A percentile compares a stretch with the other conserved stretches of the same genome.
These are phyloP conservation scores for Xylariales sp. DNA, from an alignment of 2,329 filamentous ascomycete genomes.

Conservation along the genomic window DNA sequence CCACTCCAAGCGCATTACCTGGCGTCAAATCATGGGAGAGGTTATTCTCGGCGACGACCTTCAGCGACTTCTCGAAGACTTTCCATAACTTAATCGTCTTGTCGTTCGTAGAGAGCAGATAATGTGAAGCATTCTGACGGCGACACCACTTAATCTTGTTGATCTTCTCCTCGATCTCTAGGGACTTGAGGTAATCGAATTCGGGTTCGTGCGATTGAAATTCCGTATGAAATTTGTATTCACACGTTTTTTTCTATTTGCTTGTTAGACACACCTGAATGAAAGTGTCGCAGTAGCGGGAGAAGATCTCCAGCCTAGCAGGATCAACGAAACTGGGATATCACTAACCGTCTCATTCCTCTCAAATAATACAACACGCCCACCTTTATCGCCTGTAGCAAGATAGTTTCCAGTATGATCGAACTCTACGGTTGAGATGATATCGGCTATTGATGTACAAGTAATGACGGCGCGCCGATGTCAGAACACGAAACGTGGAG, in stretches of 20 bases:
- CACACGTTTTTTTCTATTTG: conserved; percentile 97
- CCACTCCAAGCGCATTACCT: conserved; percentile 59
- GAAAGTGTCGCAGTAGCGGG: no score
- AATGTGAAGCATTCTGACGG: conserved; percentile 97
- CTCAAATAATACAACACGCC: conserved; percentile 80
- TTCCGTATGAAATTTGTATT: conserved; percentile 99
- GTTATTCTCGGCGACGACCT: conserved; percentile 98
- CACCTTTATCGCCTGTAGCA: conserved; percentile 86
- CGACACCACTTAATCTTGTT: conserved; percentile 99
- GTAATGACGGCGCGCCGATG: no score
- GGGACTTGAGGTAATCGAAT: conserved; percentile 98
- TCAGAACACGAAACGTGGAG: no score
- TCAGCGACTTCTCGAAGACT: conserved; percentile 98
- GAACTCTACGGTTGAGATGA: conserved; percentile 88
- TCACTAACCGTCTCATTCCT: conserved; percentile 91
- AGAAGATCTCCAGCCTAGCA: no score
- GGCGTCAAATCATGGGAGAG: conserved; percentile 91
- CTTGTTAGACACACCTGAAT: conserved; percentile 1
- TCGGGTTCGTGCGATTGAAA: conserved; percentile 99
- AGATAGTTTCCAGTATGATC: conserved; percentile 88
- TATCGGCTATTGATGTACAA: no score
- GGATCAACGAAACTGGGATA: no score
- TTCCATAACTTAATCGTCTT: conserved; percentile 99
- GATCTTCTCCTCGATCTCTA: conserved; percentile 99
- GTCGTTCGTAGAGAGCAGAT: conserved; percentile 96